Percentiles rank a stretch among this genome's conserved stretches.
Conservation (phyloP, 345 rosid species). For the Kernera saxatilis region DNA sequence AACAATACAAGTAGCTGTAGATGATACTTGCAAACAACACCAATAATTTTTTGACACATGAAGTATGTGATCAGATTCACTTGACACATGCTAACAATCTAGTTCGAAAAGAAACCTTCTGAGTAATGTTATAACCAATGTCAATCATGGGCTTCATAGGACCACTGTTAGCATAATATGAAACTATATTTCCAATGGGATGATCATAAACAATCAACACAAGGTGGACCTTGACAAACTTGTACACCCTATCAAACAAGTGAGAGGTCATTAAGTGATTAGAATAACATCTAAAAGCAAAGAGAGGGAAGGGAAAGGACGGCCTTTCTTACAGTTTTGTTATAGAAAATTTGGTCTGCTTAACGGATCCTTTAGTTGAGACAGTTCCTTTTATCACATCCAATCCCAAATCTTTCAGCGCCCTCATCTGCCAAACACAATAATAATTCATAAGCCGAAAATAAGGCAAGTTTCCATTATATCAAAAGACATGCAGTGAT, state of each 20-base stretch:
- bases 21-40: neutral
- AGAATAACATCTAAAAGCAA: neutral
- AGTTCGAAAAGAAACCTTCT: neutral
- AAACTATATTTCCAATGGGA: neutral
- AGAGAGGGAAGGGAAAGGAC: neutral
- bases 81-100: neutral
- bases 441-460: neutral
- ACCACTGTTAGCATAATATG: neutral
- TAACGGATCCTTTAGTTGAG: slow-evolving; percentile 64
- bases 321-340: slow-evolving; percentile 59
- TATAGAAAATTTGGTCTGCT: slow-evolving; percentile 71
- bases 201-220: neutral
- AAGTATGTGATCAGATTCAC: neutral
- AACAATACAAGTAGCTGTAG: neutral
- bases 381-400: slow-evolving; percentile 87
- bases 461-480: neutral
- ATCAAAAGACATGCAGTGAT: neutral
- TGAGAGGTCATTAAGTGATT: neutral
- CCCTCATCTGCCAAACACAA: slow-evolving; percentile 56
- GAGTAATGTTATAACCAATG: neutral
- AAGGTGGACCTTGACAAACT: neutral
- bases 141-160: neutral
- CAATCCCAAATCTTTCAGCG: slow-evolving; percentile 84
- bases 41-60: neutral
- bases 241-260: neutral